Evolutionary conservation across 305 asterid genomes (phyloP).

Genomic region (Rubia occidens): DNA sequence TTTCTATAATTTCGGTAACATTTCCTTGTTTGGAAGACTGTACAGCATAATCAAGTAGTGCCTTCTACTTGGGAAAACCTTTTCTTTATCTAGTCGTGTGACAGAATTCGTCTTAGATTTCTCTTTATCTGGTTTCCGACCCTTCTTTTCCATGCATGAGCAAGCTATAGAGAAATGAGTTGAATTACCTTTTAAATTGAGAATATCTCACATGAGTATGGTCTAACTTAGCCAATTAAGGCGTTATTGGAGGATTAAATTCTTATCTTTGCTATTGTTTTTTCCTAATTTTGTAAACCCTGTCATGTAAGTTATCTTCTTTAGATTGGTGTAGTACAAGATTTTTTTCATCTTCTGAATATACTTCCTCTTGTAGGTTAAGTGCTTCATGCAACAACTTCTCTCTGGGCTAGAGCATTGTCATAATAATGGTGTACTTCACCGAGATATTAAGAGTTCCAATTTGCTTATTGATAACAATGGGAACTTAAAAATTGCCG

Average conservation of each 20-base stretch:
- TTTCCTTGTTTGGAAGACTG: not conserved
- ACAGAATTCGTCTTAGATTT: too few species aligned
- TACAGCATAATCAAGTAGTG: not conserved
- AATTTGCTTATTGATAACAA: conserved; percentile 71
- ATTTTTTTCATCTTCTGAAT: conserved; percentile 7
- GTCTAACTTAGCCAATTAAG: not conserved
- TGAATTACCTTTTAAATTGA: not conserved
- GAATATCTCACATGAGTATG: not conserved
- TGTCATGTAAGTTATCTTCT: not conserved
- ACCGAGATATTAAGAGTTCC: conserved; percentile 86
- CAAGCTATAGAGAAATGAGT: not conserved
- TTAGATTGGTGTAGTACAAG: not conserved
- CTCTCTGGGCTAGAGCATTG: conserved; percentile 89
- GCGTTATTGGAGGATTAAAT: not conserved
- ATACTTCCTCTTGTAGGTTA: conserved; percentile 48
- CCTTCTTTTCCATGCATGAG: not conserved
- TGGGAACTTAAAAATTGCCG: conserved; percentile 75
- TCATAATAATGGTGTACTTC: conserved; percentile 79
- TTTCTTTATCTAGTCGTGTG: not conserved
- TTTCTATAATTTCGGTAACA: not conserved
- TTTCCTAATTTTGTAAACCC: not conserved
- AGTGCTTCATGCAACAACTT: conserved; percentile 75
- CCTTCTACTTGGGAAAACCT: not conserved
- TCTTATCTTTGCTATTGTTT: not conserved
- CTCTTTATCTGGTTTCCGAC: not conserved